Evolutionary conservation across 257 asterid genomes (phyloP).

Genomic region (Oldenlandia corymbosa): DNA sequence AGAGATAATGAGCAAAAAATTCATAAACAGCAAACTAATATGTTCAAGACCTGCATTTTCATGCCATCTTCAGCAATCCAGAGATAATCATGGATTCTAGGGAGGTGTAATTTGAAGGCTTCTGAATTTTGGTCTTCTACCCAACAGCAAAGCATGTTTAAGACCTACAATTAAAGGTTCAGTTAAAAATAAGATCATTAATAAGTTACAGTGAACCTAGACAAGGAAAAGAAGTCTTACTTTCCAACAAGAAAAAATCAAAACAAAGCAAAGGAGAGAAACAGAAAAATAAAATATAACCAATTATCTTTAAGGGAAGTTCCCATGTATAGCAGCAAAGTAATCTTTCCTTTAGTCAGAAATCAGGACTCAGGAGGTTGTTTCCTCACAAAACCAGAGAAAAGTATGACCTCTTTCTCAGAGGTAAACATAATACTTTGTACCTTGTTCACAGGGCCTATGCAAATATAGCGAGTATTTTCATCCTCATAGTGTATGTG

Average conservation of each 20-base stretch:
- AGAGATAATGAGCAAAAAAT: no score
- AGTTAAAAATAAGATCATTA: constrained; percentile 5
- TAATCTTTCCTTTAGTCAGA: not conserved
- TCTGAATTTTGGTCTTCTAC: constrained; percentile 93
- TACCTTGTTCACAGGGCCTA: constrained; percentile 98
- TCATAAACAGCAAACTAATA: not conserved
- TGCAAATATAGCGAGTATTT: constrained; percentile 90
- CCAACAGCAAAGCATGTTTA: constrained; percentile 99
- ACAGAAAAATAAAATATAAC: not conserved
- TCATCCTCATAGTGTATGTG: constrained; percentile 98
- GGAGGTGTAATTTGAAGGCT: constrained; percentile 95
- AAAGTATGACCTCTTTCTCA: not conserved
- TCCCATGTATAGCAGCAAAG: not conserved
- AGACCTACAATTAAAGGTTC: constrained; percentile 39
- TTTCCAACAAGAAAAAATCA: not conserved
- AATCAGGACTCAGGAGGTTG: not conserved
- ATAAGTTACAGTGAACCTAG: not conserved
- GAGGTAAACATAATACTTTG: constrained; percentile 4
- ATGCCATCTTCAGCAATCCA: constrained; percentile 99
- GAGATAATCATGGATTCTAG: constrained; percentile 73
- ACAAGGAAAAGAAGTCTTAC: not conserved
- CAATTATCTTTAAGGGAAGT: not conserved
- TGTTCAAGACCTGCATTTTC: constrained; percentile 82
- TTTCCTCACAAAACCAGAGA: no score
- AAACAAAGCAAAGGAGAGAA: not conserved